Evolutionary conservation across 1,284 basidiomycete species (phyloP).

Genomic region (Hymenochaete sp.): DNA sequence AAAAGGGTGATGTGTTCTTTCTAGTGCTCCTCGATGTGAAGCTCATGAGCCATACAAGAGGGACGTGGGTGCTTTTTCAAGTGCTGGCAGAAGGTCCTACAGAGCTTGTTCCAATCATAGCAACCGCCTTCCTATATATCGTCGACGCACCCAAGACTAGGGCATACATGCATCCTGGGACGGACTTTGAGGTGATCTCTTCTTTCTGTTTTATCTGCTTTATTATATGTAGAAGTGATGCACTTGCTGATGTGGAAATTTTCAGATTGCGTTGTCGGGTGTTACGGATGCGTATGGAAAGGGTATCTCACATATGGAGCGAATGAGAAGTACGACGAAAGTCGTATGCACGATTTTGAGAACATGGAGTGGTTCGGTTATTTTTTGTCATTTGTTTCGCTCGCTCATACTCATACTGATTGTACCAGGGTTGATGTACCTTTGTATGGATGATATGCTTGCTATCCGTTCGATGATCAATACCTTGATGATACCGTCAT

Average conservation of each 20-base stretch:
- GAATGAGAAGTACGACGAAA: conserved; percentile 68
- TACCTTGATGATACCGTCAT: conserved; percentile 80
- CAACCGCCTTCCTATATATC: conserved; percentile 76
- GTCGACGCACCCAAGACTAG: conserved; percentile 83
- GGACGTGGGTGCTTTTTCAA: conserved; percentile 82
- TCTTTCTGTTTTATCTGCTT: not conserved
- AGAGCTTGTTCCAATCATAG: conserved; percentile 81
- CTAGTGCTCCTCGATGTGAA: conserved; percentile 79
- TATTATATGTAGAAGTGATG: conserved; percentile 15
- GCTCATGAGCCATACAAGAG: conserved; percentile 74
- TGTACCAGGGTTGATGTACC: conserved; percentile 76
- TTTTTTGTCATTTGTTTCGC: conserved; percentile 1
- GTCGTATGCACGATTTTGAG: conserved; percentile 80
- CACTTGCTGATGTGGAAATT: not conserved
- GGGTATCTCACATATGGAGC: conserved; percentile 65
- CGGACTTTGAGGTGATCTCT: conserved; percentile 74
- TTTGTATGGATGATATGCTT: conserved; percentile 83
- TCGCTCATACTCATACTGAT: conserved; percentile 16
- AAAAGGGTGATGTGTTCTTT: conserved; percentile 21
- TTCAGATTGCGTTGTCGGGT: conserved; percentile 75
- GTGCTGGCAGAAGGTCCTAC: conserved; percentile 81
- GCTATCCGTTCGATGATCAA: conserved; percentile 83
- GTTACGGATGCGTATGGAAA: conserved; percentile 90
- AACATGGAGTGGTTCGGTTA: conserved; percentile 84
- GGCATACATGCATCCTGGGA: conserved; percentile 70